Evolutionary conservation across 768 basidiomycete genomes (phyloP).

Genomic region (Lactarius akahatsu): DNA sequence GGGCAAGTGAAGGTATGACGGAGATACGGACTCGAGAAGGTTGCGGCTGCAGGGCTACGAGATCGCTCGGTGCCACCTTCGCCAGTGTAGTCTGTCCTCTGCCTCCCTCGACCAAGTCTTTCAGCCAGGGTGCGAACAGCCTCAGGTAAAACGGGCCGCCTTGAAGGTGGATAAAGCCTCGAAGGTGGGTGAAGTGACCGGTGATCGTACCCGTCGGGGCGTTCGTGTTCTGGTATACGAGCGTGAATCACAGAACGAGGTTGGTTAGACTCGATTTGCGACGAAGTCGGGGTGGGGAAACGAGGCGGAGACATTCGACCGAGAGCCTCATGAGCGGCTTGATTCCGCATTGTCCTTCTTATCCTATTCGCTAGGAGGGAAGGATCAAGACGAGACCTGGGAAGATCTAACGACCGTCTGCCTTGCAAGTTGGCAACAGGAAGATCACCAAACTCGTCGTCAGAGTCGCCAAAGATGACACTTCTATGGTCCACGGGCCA

Average conservation of each 20-base stretch:
- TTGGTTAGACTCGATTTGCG: conserved; percentile 8
- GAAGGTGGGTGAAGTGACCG: conserved; percentile 13
- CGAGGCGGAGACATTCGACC: conserved; percentile 18
- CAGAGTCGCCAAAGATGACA: conserved; percentile 9
- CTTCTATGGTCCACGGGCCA: conserved; percentile 16
- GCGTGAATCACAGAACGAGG: conserved; percentile 2
- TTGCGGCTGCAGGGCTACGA: conserved; percentile 17
- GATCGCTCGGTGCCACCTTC: conserved; percentile 17
- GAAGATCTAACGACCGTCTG: conserved; percentile 20
- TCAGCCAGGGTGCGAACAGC: conserved; percentile 18
- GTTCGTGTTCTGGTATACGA: conserved; percentile 20
- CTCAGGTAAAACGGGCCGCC: conserved; percentile 18
- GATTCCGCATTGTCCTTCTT: conserved; percentile 21
- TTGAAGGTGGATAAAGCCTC: conserved; percentile 14
- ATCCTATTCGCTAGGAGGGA: conserved; percentile 20
- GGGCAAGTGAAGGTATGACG: neutral
- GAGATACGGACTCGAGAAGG: conserved; percentile 21
- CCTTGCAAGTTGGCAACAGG: conserved; percentile 6
- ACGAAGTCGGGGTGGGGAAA: neutral
- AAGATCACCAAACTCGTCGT: conserved; percentile 21
- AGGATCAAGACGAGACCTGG: conserved; percentile 18
- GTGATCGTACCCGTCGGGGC: conserved; percentile 12
- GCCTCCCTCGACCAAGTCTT: conserved; percentile 22
- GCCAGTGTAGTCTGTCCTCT: conserved; percentile 9
- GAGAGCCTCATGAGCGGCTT: neutral